A percentile compares a stretch with the other conserved stretches of the same genome.
Conservation (phyloP, 2,329 filamentous ascomycete species). For the Tricladium varicosporioides region DNA sequence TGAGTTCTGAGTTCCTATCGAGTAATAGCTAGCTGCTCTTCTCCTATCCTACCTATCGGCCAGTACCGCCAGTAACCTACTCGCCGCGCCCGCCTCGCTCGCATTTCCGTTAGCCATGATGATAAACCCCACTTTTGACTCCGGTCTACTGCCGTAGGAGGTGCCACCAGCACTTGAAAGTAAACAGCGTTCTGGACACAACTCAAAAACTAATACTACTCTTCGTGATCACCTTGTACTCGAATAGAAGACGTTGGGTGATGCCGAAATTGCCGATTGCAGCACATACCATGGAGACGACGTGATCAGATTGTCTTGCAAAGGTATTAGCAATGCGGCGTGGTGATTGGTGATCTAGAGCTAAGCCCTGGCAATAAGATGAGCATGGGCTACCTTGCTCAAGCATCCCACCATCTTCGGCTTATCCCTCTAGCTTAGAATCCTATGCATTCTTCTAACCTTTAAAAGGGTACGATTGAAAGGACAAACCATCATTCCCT, state of each 20-base stretch:
- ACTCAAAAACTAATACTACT: too few relatives aligned
- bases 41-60: conserved; percentile 8
- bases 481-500: too few relatives aligned
- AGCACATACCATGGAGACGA: background rate
- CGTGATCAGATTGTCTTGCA: background rate
- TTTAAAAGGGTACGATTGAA: too few relatives aligned
- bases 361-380: too few relatives aligned
- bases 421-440: too few relatives aligned
- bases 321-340: conserved; percentile 11
- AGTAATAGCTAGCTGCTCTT: conserved; percentile 18
- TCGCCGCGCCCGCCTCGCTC: too few relatives aligned
- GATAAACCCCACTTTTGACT: conserved; percentile 19
- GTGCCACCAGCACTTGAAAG: too few relatives aligned
- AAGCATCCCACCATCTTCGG: too few relatives aligned
- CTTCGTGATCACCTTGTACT: background rate
- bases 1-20: conserved; percentile 28
- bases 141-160: background rate
- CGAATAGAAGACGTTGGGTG: background rate
- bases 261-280: background rate
- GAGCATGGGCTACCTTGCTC: too few relatives aligned
- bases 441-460: background rate
- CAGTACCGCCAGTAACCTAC: conserved; percentile 16
- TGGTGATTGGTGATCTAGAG: conserved; percentile 16
- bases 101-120: too few relatives aligned
- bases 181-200: background rate